phyloP scores from a whole-genome alignment of 2,329 filamentous ascomycete genomes.

The Phymatotrichopsis omnivora region DNA sequence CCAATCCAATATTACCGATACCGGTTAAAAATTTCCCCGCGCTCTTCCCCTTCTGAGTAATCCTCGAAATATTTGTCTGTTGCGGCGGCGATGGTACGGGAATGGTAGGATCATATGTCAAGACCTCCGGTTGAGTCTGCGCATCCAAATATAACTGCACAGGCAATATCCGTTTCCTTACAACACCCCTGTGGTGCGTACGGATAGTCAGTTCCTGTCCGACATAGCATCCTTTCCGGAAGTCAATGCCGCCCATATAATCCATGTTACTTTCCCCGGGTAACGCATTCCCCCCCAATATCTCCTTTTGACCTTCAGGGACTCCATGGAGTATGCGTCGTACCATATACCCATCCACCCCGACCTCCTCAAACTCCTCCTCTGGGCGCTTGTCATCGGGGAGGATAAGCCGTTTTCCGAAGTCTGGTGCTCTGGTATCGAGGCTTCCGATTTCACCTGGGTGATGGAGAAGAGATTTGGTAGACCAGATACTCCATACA shows the following conservation, averaged over 20 bases:
- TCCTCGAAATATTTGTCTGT: slow-evolving; percentile 42
- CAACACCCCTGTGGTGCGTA: slow-evolving; percentile 86
- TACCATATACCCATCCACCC: slow-evolving; percentile 56
- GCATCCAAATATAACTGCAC: slow-evolving; percentile 56
- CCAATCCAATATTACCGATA: slow-evolving; percentile 77
- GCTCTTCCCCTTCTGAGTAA: slow-evolving; percentile 51
- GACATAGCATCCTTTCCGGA: slow-evolving; percentile 92
- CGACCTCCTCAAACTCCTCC: slow-evolving; percentile 37
- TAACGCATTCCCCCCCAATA: slow-evolving; percentile 58
- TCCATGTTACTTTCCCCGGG: slow-evolving; percentile 89
- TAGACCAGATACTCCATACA: slow-evolving; percentile 63
- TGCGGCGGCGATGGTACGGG: slow-evolving; percentile 13
- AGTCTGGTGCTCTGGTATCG: slow-evolving; percentile 46
- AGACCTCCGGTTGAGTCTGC: slow-evolving; percentile 26
- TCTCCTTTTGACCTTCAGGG: slow-evolving; percentile 73
- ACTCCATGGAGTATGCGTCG: slow-evolving; percentile 71
- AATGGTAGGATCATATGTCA: slow-evolving; percentile 19
- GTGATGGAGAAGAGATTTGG: slow-evolving; percentile 4
- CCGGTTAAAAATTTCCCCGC: slow-evolving; percentile 72
- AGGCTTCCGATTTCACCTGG: slow-evolving; percentile 31
- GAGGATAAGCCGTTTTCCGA: slow-evolving; percentile 45
- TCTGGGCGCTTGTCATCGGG: slow-evolving; percentile 37
- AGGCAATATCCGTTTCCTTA: slow-evolving; percentile 80
- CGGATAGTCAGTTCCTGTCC: slow-evolving; percentile 95
- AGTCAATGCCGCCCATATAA: slow-evolving; percentile 74